Base-by-base conservation (phyloP, 352 stramenopile species). In the Globisporangium alternatum region DNA sequence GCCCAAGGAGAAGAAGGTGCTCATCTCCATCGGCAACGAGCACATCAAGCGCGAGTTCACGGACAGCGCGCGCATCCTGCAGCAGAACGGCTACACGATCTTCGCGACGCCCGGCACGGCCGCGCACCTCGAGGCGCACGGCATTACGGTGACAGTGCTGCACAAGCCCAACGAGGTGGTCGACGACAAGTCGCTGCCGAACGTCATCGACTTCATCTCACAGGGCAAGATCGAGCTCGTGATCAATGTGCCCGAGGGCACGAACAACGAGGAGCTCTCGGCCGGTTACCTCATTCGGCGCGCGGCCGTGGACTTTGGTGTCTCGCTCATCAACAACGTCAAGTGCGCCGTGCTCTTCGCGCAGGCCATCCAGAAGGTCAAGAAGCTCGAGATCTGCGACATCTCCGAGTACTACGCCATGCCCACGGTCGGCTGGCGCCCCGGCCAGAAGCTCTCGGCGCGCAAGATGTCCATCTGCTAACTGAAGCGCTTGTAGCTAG, bases 331-430 rank as follows among this genome's bases (percentile, higher is more conserved):
- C 54, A 98, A 92, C 31, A 96, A 96, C 77, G 89, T 93, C 59
- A 94, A 87, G 54, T 75, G 97, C 52, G 90, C 97, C 62, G 91
- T 97, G 78, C 80, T 98, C 51, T 97, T 97, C 70, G 90, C 95
- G 45, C 87, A 97, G 60, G 74, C 90, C 12, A 93, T 98, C 68
- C 81, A 97, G 69, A 91, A 93, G 70, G 84, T 92, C 22, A 93
- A 91, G 71, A 97, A 97, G 72, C 84, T 99, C 64, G 97, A 99
- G 78, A 98, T 98, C 60, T 99, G 81, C 78, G 87, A 90, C 74
- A 91, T 91, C 62, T 66, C 72, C 52, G 81, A 92, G 69, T 92
- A 93, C 70, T 91, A 93, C 68, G 81, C 83, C 41, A 92, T 93
- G 85, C 85, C 83, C 30, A 92, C 81, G 28, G 83, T 92, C 65